Evolutionary conservation across 2,329 filamentous ascomycete genomes (phyloP).

Genomic region (Paecilomyces fulvus): DNA sequence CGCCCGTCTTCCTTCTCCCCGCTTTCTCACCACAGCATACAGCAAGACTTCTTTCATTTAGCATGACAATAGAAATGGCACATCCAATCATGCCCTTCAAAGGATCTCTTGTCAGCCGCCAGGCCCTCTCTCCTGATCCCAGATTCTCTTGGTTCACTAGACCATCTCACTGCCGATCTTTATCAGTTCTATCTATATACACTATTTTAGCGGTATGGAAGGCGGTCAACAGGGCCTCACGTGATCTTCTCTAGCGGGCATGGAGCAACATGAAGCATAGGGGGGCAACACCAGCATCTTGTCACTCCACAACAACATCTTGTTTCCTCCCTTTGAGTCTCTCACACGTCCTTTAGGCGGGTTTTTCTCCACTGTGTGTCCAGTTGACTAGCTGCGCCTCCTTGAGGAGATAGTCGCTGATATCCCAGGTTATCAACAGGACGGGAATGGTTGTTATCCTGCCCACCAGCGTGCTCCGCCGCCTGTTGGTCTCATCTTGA

Average conservation of each 20-base stretch:
- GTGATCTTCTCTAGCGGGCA: background rate
- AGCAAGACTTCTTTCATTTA: background rate
- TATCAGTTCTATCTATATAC: slow-evolving; percentile 1
- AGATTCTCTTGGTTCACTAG: background rate
- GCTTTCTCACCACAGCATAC: background rate
- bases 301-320: slow-evolving; percentile 2
- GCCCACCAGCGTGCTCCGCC: slow-evolving; percentile 25
- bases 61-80: background rate
- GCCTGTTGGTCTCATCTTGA: slow-evolving; percentile 26
- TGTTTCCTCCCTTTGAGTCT: background rate
- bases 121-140: background rate
- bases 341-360: background rate
- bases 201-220: slow-evolving; percentile 1
- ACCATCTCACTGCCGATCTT: background rate
- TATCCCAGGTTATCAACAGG: slow-evolving; percentile 1
- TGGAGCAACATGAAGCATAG: background rate
- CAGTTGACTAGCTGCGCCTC: background rate
- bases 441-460: slow-evolving; percentile 20
- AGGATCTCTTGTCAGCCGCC: background rate
- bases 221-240: slow-evolving; percentile 1
- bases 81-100: background rate
- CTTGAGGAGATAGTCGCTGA: slow-evolving; percentile 1
- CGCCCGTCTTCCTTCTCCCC: slow-evolving; percentile 4
- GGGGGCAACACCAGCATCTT: slow-evolving; percentile 1
- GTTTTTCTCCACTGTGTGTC: background rate